Evolutionary conservation across 2,329 filamentous ascomycete species (phyloP).

Genomic region (Talaromyces sp.): DNA sequence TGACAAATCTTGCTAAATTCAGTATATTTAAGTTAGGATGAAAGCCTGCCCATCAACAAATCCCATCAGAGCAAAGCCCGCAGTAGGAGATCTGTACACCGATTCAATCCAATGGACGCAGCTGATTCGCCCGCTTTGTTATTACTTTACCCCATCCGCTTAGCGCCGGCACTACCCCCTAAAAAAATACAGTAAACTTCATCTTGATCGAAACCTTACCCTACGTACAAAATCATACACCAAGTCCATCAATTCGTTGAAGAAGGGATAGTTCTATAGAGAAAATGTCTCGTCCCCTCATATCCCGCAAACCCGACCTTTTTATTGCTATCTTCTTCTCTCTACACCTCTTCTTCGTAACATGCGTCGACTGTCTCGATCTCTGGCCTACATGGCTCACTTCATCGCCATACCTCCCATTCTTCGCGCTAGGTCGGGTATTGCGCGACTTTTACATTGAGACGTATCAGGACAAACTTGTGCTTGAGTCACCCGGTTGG

Average conservation of each 20-base stretch:
- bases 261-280: too few species aligned
- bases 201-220: too few species aligned
- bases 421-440: slow-evolving; percentile 46
- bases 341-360: slow-evolving; percentile 17
- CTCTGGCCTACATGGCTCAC: slow-evolving; percentile 31
- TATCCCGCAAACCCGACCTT: slow-evolving; percentile 10
- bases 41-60: too few species aligned
- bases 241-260: too few species aligned
- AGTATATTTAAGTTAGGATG: too few species aligned
- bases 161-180: neutral
- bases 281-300: slow-evolving; percentile 11
- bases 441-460: slow-evolving; percentile 59
- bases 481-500: slow-evolving; percentile 58
- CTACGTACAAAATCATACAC: too few species aligned
- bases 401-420: slow-evolving; percentile 55
- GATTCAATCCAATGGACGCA: neutral
- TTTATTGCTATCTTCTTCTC: slow-evolving; percentile 12
- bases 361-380: slow-evolving; percentile 16
- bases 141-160: neutral
- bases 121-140: neutral
- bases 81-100: neutral
- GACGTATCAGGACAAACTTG: slow-evolving; percentile 65
- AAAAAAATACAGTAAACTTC: too few species aligned
- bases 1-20: too few species aligned
- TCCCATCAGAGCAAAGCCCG: too few species aligned